Evolutionary conservation across 1,284 basidiomycete species (phyloP).

Genomic region (Microbotryum intermedium): DNA sequence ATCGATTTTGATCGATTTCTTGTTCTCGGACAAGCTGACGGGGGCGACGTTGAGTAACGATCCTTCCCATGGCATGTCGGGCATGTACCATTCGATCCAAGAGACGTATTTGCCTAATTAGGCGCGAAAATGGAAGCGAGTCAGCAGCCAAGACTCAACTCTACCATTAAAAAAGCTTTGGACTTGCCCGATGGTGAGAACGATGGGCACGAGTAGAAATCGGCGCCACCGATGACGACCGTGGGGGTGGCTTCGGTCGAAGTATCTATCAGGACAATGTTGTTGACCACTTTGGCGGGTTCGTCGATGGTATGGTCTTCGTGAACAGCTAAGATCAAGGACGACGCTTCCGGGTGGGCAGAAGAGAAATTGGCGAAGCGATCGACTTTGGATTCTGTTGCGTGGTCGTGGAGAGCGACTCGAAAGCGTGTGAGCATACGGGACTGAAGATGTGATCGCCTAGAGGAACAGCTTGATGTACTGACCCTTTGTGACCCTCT

Average conservation of each 20-base stretch:
- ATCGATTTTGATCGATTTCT: not conserved
- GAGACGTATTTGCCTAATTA: constrained; percentile 44
- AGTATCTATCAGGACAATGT: constrained; percentile 52
- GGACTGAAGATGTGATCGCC: too few relatives aligned
- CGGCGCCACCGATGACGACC: constrained; percentile 49
- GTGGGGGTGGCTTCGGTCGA: not conserved
- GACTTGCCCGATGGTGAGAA: constrained; percentile 57
- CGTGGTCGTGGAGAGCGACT: not conserved
- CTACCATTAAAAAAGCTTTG: not conserved
- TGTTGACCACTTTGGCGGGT: constrained; percentile 51
- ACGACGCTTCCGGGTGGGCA: constrained; percentile 39
- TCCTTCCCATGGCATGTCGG: constrained; percentile 76
- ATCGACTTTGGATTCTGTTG: constrained; percentile 46
- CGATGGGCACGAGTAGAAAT: constrained; percentile 55
- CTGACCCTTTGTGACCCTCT: constrained; percentile 56
- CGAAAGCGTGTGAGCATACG: not conserved
- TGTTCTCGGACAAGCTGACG: not conserved
- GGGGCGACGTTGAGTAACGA: constrained; percentile 50
- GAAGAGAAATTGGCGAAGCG: constrained; percentile 49
- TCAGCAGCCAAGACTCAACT: constrained; percentile 43
- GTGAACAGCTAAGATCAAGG: constrained; percentile 50
- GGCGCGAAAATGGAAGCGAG: constrained; percentile 56
- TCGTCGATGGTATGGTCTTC: constrained; percentile 59
- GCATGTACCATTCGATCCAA: constrained; percentile 61
- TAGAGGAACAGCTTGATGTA: not conserved